Evolutionary conservation across 441 rosid species (phyloP), one percentile per base, ranked within the genome.

Genomic region (Eruca vesicaria): DNA sequence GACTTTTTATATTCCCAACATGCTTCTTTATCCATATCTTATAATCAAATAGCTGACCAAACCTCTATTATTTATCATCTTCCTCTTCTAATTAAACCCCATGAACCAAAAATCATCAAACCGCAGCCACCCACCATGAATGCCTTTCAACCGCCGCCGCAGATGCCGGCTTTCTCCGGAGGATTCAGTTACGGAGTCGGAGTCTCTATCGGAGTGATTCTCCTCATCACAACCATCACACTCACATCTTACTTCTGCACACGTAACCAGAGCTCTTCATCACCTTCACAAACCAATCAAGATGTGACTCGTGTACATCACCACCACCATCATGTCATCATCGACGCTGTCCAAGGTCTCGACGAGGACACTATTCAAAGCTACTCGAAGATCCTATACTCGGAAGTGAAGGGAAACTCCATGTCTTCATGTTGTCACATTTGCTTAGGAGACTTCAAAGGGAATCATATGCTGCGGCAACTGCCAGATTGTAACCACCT

Each of bases 221-320:
- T 94, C 50, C 93, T 94, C 33, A 87, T 94, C 82, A 92, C 97
- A 11, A 92, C 98, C 45, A 90, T 94, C 79, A 88, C 91, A 50
- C 71, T 92, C 43, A 86, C 94, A 19, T 90, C 97, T 11, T 92
- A 92, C 73, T 94, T 79, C 52, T 94, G 98, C 88, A 82, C 95
- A 18, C 81, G 89, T 58, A 72, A 35, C 28, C 82, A 79, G 38
- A 61, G 48, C 10, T 77, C 68, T 63, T 67, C 56, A 5, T 19
- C 71, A 9, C 57, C 69, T 1, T 59, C 78, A 15, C 16, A 57
- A 0, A 21, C 41, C 73, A 33, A 60, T 12, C 68, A 31, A 10
- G 65, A 35, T 16, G 59, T 71, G 7, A 66, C 69, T 9, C 80
- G 57, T 14, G 62, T 29, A 0, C 66, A 62, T 14, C 77, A 66